Conservation (phyloP, 192 early-diverging fungal species). For the Coemansia sp. region DNA sequence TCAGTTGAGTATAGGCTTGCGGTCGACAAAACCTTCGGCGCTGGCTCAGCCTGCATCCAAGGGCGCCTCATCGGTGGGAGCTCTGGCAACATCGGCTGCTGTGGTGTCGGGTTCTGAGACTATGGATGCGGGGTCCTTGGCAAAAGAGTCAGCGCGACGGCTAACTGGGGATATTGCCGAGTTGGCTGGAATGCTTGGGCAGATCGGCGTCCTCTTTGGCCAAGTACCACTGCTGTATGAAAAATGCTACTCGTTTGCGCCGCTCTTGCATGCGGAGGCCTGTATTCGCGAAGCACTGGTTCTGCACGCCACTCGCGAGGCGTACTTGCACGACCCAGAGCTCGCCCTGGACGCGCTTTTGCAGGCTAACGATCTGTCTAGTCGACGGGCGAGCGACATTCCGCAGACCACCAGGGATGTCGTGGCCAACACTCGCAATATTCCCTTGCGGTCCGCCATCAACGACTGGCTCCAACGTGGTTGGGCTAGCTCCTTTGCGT, state of each 20-base stretch:
- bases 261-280: slow-evolving; percentile 51
- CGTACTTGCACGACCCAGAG: slow-evolving; percentile 26
- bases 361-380: slow-evolving; percentile 6
- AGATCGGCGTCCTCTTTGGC: slow-evolving; percentile 24
- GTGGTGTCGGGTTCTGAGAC: background rate
- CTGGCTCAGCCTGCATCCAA: background rate
- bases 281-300: slow-evolving; percentile 53
- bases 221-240: slow-evolving; percentile 51
- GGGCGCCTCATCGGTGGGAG: background rate
- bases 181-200: slow-evolving; percentile 9
- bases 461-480: slow-evolving; percentile 50
- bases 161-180: background rate
- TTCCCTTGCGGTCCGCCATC: slow-evolving; percentile 25
- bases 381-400: background rate
- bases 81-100: background rate
- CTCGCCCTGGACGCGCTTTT: slow-evolving; percentile 30
- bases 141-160: background rate
- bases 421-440: slow-evolving; percentile 22
- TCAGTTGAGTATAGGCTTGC: background rate
- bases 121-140: background rate
- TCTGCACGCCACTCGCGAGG: slow-evolving; percentile 38
- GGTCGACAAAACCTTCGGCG: background rate
- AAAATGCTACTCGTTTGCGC: slow-evolving; percentile 46
- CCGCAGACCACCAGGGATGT: slow-evolving; percentile 27
- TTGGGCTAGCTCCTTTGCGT: slow-evolving; percentile 31